A percentile compares a stretch with the other conserved stretches of the same genome.
These are phyloP conservation scores for Phytophthora chlamydospora DNA, from an alignment of 352 stramenopile species.

Conservation along the genomic window DNA sequence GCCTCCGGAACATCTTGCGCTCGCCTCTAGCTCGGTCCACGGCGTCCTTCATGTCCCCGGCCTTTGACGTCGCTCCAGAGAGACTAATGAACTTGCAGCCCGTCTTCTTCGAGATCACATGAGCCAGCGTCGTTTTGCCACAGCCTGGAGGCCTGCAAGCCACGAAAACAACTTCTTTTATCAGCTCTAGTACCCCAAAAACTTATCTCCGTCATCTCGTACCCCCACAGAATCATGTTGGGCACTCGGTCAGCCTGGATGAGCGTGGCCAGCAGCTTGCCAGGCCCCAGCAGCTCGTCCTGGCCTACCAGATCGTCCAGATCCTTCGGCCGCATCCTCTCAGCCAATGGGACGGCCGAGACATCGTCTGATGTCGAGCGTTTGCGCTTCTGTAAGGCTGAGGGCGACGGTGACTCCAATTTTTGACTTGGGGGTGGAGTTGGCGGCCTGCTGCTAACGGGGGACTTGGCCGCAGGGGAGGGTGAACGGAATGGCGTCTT, in stretches of 20 bases:
- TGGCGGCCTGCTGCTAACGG: slow-evolving; percentile 15
- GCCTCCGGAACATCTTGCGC: slow-evolving; percentile 58
- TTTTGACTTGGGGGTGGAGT: slow-evolving; percentile 6
- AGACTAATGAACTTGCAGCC: slow-evolving; percentile 73
- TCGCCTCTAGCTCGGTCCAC: slow-evolving; percentile 75
- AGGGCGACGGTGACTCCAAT: slow-evolving; percentile 19
- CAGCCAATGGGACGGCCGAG: slow-evolving; percentile 60
- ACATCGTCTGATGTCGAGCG: slow-evolving; percentile 27
- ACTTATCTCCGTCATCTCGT: not conserved
- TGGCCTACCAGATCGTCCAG: slow-evolving; percentile 74
- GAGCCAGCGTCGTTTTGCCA: slow-evolving; percentile 86
- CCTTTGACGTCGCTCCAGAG: slow-evolving; percentile 75
- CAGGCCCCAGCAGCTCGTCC: slow-evolving; percentile 64
- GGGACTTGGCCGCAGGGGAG: slow-evolving; percentile 21
- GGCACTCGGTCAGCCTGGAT: slow-evolving; percentile 75
- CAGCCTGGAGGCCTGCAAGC: slow-evolving; percentile 73
- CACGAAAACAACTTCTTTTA: slow-evolving; percentile 5
- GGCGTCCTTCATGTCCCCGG: slow-evolving; percentile 75
- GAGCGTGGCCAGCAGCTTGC: slow-evolving; percentile 65
- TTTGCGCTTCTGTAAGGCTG: slow-evolving; percentile 61
- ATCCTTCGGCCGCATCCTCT: slow-evolving; percentile 70
- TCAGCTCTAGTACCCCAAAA: not conserved
- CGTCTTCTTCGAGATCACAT: slow-evolving; percentile 75
- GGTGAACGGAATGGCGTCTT: slow-evolving; percentile 18
- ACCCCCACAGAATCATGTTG: slow-evolving; percentile 90